A percentile compares a stretch with the other conserved stretches of the same genome.
phyloP scores from a whole-genome alignment of 768 basidiomycete genomes.

The Mycena galopus region DNA sequence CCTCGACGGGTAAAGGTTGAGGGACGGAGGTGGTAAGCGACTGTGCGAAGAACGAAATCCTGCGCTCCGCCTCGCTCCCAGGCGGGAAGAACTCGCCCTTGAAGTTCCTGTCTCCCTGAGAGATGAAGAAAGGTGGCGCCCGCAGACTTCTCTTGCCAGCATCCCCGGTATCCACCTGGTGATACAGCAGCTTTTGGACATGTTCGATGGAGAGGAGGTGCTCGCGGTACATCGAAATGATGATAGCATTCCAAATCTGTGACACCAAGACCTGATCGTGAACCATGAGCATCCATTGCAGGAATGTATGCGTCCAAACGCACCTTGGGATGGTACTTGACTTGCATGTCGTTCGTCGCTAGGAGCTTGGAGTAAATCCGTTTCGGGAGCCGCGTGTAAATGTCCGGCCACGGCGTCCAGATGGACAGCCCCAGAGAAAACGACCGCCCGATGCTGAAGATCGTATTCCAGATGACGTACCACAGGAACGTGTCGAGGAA shows the following conservation, averaged over 20 bases:
- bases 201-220: constrained; percentile 99
- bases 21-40: constrained; percentile 96
- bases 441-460: constrained; percentile 88
- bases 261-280: constrained; percentile 87
- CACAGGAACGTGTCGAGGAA: constrained; percentile 99
- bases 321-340: constrained; percentile 99
- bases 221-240: constrained; percentile 99
- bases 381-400: constrained; percentile 95
- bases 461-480: constrained; percentile 99
- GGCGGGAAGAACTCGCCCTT: constrained; percentile 91
- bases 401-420: constrained; percentile 99
- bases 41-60: constrained; percentile 99
- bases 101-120: constrained; percentile 89
- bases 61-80: constrained; percentile 95
- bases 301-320: constrained; percentile 35
- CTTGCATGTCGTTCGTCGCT: constrained; percentile 95
- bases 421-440: constrained; percentile 95
- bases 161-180: constrained; percentile 86
- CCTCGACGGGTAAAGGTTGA: constrained; percentile 93
- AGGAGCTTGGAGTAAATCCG: constrained; percentile 96
- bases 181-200: constrained; percentile 97
- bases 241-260: constrained; percentile 99
- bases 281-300: constrained; percentile 9
- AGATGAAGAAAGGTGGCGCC: constrained; percentile 98
- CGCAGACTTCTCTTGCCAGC: constrained; percentile 93